These are phyloP conservation scores for Agroathelia rolfsii DNA, from an alignment of 1,284 basidiomycete species.

Conservation along the genomic window DNA sequence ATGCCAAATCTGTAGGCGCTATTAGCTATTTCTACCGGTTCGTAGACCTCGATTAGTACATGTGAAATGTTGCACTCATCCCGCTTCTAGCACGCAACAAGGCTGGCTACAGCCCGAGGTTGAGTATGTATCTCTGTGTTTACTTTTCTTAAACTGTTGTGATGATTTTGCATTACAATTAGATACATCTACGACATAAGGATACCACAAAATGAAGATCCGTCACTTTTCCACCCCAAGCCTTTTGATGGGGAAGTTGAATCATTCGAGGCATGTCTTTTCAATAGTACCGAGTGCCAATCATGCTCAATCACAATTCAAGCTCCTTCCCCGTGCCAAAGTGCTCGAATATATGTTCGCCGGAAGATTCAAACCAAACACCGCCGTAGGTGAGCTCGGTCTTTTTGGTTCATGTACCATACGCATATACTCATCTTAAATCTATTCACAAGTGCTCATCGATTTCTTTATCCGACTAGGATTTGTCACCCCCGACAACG, in stretches of 20 bases:
- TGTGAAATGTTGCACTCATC: not conserved
- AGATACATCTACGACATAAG: conserved; percentile 78
- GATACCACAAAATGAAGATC: conserved; percentile 45
- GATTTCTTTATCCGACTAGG: conserved; percentile 80
- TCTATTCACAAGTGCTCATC: conserved; percentile 47
- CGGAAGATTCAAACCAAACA: conserved; percentile 81
- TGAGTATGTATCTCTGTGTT: conserved; percentile 38
- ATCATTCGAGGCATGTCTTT: conserved; percentile 59
- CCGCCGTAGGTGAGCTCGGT: conserved; percentile 50
- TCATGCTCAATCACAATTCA: not conserved
- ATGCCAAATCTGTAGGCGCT: conserved; percentile 50
- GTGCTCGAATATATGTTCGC: conserved; percentile 48
- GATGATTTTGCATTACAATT: conserved; percentile 4
- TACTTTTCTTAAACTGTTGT: conserved; percentile 5
- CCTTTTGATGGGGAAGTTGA: conserved; percentile 92
- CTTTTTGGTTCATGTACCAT: conserved; percentile 2
- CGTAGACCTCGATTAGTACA: conserved; percentile 10
- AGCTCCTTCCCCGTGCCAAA: conserved; percentile 52
- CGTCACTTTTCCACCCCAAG: conserved; percentile 45
- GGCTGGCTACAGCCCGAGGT: conserved; percentile 85
- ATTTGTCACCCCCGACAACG: conserved; percentile 67
- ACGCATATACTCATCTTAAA: conserved; percentile 1
- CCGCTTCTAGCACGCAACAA: conserved; percentile 50
- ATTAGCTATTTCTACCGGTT: conserved; percentile 66
- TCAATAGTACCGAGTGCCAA: not conserved